A percentile compares a stretch with the other conserved stretches of the same genome.
These are phyloP conservation scores for Haplosporangium gracile DNA, from an alignment of 192 early-diverging fungal genomes.

Conservation along the genomic window DNA sequence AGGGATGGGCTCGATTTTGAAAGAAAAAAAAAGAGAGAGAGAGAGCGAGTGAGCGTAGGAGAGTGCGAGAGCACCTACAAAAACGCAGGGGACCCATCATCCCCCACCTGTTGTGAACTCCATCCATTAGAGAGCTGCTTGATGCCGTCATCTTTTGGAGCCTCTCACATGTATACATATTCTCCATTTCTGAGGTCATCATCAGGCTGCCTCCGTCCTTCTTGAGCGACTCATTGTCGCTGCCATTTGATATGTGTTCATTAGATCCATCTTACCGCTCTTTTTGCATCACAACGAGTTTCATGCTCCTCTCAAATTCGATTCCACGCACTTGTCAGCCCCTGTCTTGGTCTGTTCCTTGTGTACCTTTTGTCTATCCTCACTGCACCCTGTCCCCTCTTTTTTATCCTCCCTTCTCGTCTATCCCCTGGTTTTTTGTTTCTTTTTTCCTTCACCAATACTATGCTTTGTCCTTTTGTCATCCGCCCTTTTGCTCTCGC, in stretches of 20 bases:
- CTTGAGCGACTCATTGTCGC: no score
- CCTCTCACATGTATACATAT: neutral
- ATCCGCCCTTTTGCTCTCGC: neutral
- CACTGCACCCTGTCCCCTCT: neutral
- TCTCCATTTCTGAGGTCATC: neutral
- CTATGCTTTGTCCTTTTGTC: neutral
- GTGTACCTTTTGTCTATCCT: no score
- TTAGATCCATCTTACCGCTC: no score
- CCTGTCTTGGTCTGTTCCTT: no score
- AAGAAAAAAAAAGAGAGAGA: neutral
- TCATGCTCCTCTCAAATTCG: no score
- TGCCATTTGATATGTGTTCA: no score
- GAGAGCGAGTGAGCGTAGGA: neutral
- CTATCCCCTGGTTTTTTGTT: neutral
- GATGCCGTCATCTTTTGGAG: neutral
- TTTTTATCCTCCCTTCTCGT: neutral
- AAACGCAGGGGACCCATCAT: neutral
- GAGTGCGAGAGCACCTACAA: neutral
- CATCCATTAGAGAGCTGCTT: neutral
- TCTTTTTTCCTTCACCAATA: neutral
- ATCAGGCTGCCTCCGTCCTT: neutral
- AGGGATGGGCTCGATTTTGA: neutral
- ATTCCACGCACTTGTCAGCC: no score
- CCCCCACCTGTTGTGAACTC: neutral
- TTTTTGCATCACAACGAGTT: no score